Evolutionary conservation across 2,329 filamentous ascomycete species (phyloP).

Genomic region (Epichloe sp.): DNA sequence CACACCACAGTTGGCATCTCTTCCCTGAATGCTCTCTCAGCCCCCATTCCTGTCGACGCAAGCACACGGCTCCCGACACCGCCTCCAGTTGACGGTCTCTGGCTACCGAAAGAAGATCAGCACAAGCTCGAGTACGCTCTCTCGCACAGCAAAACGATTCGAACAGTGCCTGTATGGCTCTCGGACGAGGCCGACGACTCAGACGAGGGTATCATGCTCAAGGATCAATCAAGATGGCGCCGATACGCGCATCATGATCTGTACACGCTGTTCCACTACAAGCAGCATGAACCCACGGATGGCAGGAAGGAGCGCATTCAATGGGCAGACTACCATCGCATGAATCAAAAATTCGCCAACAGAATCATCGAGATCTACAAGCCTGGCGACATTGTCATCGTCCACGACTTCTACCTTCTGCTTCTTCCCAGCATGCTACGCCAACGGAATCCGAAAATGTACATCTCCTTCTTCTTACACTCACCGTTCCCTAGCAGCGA

Average conservation of each 20-base stretch:
- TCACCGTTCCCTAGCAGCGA: constrained; percentile 93
- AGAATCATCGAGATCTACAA: constrained; percentile 80
- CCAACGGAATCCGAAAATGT: constrained; percentile 75
- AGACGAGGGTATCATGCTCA: constrained; percentile 57
- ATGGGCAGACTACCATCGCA: constrained; percentile 85
- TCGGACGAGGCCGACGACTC: constrained; percentile 58
- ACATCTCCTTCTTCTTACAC: constrained; percentile 90
- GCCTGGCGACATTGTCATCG: constrained; percentile 80
- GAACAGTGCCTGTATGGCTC: constrained; percentile 81
- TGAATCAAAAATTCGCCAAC: constrained; percentile 88
- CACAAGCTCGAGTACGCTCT: constrained; percentile 61
- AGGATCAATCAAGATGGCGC: constrained; percentile 77
- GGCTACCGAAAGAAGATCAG: constrained; percentile 58
- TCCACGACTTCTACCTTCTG: constrained; percentile 91
- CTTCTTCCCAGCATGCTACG: constrained; percentile 79
- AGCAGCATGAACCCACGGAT: constrained; percentile 81
- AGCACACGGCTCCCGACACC: constrained; percentile 41
- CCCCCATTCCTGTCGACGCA: constrained; percentile 62
- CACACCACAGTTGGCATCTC: constrained; percentile 33
- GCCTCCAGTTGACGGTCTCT: constrained; percentile 53
- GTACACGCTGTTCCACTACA: constrained; percentile 92
- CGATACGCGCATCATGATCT: constrained; percentile 84
- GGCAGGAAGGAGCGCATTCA: constrained; percentile 67
- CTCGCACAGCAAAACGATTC: constrained; percentile 58
- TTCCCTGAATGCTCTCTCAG: constrained; percentile 60